A percentile compares a stretch with the other conserved stretches of the same genome.
Conservation (phyloP, 192 early-diverging fungal genomes). For the Coemansia sp. region DNA sequence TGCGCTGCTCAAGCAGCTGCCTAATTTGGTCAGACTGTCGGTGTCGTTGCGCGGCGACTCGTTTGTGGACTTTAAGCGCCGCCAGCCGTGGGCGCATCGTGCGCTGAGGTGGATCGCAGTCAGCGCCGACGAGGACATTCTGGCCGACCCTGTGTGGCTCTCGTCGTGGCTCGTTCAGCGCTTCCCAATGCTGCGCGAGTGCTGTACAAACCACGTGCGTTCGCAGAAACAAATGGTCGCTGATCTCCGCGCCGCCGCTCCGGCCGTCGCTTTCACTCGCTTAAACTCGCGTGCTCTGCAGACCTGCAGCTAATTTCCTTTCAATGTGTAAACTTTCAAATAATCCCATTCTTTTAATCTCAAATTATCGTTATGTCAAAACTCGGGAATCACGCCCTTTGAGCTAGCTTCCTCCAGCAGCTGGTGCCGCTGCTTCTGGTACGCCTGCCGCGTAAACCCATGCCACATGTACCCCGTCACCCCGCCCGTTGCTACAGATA, state of each 20-base stretch:
- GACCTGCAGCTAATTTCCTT: conserved; percentile 3
- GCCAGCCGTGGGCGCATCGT: conserved; percentile 13
- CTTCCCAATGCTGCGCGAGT: conserved; percentile 42
- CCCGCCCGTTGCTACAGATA: conserved; percentile 37
- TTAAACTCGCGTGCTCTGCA: conserved; percentile 41
- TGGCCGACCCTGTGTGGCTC: conserved; percentile 36
- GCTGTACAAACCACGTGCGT: conserved; percentile 44
- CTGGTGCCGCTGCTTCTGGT: conserved; percentile 44
- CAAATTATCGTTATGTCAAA: not conserved
- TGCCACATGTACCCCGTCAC: conserved; percentile 55
- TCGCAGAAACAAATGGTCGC: conserved; percentile 30
- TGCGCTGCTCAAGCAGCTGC: conserved; percentile 34
- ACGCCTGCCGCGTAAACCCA: conserved; percentile 51
- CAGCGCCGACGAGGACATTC: conserved; percentile 44
- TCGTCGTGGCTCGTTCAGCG: conserved; percentile 36
- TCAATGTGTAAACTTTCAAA: not conserved
- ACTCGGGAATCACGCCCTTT: conserved; percentile 22
- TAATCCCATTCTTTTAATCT: not conserved
- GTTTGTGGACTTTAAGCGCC: not conserved
- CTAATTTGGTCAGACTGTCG: conserved; percentile 25
- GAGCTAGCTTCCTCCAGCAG: conserved; percentile 32
- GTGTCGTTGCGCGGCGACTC: conserved; percentile 43
- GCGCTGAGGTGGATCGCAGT: conserved; percentile 27
- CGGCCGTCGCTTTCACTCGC: conserved; percentile 31
- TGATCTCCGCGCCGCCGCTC: conserved; percentile 27